Percentiles rank a stretch among this genome's conserved stretches.
phyloP scores from a whole-genome alignment of 306 rosid genomes.

The Citrullus colocynthis region DNA sequence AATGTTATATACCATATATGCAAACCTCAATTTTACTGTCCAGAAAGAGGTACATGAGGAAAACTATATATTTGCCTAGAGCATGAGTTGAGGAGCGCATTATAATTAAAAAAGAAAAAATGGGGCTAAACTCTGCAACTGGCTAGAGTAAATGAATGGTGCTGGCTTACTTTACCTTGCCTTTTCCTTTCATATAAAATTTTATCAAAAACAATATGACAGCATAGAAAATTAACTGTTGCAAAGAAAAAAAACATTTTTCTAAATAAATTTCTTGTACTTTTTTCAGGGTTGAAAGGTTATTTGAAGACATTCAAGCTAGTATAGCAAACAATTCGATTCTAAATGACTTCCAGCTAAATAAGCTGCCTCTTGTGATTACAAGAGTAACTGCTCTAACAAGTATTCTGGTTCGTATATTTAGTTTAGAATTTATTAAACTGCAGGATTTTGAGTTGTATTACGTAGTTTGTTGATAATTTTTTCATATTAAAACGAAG shows the following conservation, averaged over 20 bases:
- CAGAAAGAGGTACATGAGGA: background rate
- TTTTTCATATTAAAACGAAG: background rate
- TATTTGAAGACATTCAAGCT: slow-evolving; percentile 43
- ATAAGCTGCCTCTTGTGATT: slow-evolving; percentile 70
- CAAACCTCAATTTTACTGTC: background rate
- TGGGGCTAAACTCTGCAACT: background rate
- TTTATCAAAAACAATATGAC: background rate
- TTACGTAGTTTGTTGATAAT: background rate
- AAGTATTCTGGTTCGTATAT: slow-evolving; percentile 79
- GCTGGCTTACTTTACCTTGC: background rate
- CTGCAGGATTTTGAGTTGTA: too few relatives aligned
- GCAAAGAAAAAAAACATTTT: background rate
- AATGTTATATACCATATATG: background rate
- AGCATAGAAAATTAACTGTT: background rate
- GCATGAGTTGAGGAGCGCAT: background rate
- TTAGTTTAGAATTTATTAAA: background rate
- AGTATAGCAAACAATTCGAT: slow-evolving; percentile 32
- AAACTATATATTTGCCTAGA: background rate
- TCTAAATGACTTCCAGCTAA: slow-evolving; percentile 33
- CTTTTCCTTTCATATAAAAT: background rate
- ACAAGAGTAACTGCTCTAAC: slow-evolving; percentile 75
- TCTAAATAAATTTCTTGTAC: background rate
- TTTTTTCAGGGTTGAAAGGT: slow-evolving; percentile 62
- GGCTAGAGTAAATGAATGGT: background rate
- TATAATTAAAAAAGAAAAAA: background rate